phyloP scores from a whole-genome alignment of 1,139 yeast species.

The Suhomyces panamericanus region DNA sequence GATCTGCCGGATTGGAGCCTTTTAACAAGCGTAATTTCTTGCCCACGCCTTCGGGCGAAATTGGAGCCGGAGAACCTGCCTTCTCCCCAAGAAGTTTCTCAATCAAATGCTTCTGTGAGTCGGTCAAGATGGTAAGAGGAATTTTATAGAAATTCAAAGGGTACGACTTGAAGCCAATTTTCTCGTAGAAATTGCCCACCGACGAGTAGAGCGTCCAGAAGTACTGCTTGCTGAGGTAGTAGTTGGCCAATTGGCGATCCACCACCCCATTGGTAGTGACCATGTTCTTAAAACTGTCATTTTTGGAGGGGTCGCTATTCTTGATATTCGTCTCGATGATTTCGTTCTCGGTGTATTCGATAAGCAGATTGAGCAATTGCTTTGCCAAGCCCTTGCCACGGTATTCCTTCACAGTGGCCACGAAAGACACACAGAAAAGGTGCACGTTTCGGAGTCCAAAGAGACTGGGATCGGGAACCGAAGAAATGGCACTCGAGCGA shows the following conservation, averaged over 20 bases:
- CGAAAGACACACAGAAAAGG: constrained; percentile 30
- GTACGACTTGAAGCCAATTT: constrained; percentile 41
- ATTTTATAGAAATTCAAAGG: constrained; percentile 40
- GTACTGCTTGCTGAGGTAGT: constrained; percentile 39
- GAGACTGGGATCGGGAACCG: constrained; percentile 35
- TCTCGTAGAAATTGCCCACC: constrained; percentile 32
- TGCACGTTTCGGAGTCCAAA: constrained; percentile 37
- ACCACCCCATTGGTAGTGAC: constrained; percentile 30
- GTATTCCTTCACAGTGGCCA: constrained; percentile 30
- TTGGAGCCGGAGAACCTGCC: constrained; percentile 9
- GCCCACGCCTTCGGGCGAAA: constrained; percentile 19
- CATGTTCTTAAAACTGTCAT: constrained; percentile 35
- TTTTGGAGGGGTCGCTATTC: constrained; percentile 22
- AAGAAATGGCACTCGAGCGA: constrained; percentile 27
- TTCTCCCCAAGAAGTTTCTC: constrained; percentile 20
- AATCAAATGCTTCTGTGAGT: constrained; percentile 23
- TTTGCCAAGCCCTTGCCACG: constrained; percentile 36
- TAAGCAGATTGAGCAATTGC: constrained; percentile 28
- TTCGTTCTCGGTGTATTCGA: constrained; percentile 33
- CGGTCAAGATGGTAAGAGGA: constrained; percentile 24
- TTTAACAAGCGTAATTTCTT: constrained; percentile 33
- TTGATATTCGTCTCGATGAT: constrained; percentile 29
- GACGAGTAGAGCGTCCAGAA: constrained; percentile 41
- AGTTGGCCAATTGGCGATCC: constrained; percentile 34
- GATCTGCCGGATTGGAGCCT: constrained; percentile 29